These are phyloP conservation scores for Pseudocercospora cruenta DNA, from an alignment of 2,329 filamentous ascomycete genomes.

Conservation along the genomic window DNA sequence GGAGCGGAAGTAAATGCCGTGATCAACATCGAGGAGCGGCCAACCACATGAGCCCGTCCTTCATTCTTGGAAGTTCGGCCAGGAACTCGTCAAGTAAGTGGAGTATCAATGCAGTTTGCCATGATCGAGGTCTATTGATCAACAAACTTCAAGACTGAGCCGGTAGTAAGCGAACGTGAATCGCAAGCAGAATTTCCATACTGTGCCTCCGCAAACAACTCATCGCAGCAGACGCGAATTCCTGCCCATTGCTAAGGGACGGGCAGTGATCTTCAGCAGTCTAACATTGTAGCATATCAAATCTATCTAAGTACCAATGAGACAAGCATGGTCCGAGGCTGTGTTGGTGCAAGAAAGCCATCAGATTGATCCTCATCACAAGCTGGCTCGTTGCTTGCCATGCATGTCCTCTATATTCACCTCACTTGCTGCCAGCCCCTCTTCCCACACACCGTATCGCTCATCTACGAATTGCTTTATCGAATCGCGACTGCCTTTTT, in stretches of 20 bases:
- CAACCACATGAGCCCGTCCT: background rate
- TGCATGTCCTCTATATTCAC: conserved; percentile 34
- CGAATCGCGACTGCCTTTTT: conserved; percentile 18
- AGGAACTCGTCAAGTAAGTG: background rate
- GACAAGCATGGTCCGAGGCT: background rate
- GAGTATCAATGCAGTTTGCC: background rate
- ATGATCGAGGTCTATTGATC: background rate
- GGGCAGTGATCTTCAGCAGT: too few species aligned
- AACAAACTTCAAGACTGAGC: background rate
- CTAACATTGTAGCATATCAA: too few species aligned
- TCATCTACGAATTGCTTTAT: conserved; percentile 27
- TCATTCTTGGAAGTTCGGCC: background rate
- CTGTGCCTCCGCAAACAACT: background rate
- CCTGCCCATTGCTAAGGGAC: too few species aligned
- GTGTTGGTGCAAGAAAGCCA: background rate
- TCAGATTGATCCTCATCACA: background rate
- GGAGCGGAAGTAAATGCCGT: conserved; percentile 5
- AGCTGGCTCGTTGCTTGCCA: conserved; percentile 13
- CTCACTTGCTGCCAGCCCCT: conserved; percentile 29
- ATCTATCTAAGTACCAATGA: too few species aligned
- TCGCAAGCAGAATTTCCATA: background rate
- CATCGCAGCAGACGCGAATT: too few species aligned
- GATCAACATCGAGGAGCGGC: background rate
- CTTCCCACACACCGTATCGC: conserved; percentile 28
- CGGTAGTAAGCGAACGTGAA: background rate